Evolutionary conservation across 208 protist species (phyloP), one percentile per base, ranked within the genome.

Genomic region (Crithidia bombi): DNA sequence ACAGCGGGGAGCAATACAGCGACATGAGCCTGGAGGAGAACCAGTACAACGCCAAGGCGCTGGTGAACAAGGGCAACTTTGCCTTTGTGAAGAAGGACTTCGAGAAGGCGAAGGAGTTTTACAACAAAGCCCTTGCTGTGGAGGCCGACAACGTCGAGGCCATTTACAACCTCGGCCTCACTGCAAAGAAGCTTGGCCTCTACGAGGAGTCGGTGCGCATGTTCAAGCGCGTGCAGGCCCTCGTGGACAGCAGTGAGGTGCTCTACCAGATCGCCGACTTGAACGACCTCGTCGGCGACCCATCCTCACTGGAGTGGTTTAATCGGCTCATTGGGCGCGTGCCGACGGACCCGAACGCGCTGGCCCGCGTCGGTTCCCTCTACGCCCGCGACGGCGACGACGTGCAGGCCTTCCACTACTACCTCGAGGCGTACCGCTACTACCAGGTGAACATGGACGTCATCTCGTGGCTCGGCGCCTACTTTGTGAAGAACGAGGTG

Each of bases 61-160:
- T 99, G 3, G 97, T 99, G 1, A 99, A 99, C 82, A 98, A 98
- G 81, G 98, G 97, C 30, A 99, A 99, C 80, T 98, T 95, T 62
- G 68, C 93, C 38, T 98, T 98, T 67, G 74, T 93, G 28, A 89
- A 89, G 67, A 85, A 76, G 32, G 86, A 98, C 38, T 90, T 89
- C 63, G 96, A 98, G 49, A 83, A 91, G 79, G 96, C 96, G 15
- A 87, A 89, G 58, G 88, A 98, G 71, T 85, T 93, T 59, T 99
- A 98, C 83, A 85, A 94, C 73, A 87, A 98, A 64, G 97, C 98
- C 14, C 92, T 99, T n/a, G 75, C 87, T 17, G 91, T 98, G 46
- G 98, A 99, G 69, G 90, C 96, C 1, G 97, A 99, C 74, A 99
- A 98, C 73, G 83, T 98, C 47, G 97, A 99, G 87, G 97, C 97